Base-by-base conservation (phyloP, 2,329 filamentous ascomycete genomes). In the Diaporthe humulicola region DNA sequence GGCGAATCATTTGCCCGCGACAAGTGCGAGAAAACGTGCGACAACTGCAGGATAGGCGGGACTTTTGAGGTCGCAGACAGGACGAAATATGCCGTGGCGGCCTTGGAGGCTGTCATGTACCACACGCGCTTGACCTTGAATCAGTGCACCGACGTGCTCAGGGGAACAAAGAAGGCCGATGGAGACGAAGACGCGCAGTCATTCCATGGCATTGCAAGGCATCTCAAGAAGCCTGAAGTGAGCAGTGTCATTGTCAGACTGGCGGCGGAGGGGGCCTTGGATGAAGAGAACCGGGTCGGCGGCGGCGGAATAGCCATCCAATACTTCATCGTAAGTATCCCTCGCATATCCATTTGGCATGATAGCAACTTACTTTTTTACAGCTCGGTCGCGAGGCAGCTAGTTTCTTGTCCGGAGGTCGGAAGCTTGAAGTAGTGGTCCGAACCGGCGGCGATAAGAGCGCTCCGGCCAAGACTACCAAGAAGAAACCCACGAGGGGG, bases 221-320 rank as follows among this genome's bases (percentile, higher is more conserved):
- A 90, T 22, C 85, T 98, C 78, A 92, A 93, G 74, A 91, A 93
- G 79, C 91, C 92, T 48, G 94, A 97, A 80, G 89, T 95, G 17
- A 94, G 98, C 81, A 92, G 95, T 52, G 88, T 98, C n/a, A 95
- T 98, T 79, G 91, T 95, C 80, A 89, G 90, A 64, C 87, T 99
- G 14, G 85, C 94, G 10, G 90, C 90, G 7, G 94, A 97, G 79
- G 92, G 93, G 58, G 94, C 92, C 8, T 85, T 99, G 36, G 83
- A 82, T 19, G 95, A 98, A 83, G 86, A 92, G 45, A 94, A 95
- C 80, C 86, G 86, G 85, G 57, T 86, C 86, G 61, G 69, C 17
- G 61, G 61, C 17, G 38, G 36, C 61, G 90, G 90, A 6, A 96
- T 98, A 81, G 90, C 94, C 1, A 90, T 91, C 71, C 91, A 94